Percentiles rank a stretch among this genome's conserved stretches.
phyloP scores from a whole-genome alignment of 169 alveolate species.

The Plasmodium gonderi region DNA sequence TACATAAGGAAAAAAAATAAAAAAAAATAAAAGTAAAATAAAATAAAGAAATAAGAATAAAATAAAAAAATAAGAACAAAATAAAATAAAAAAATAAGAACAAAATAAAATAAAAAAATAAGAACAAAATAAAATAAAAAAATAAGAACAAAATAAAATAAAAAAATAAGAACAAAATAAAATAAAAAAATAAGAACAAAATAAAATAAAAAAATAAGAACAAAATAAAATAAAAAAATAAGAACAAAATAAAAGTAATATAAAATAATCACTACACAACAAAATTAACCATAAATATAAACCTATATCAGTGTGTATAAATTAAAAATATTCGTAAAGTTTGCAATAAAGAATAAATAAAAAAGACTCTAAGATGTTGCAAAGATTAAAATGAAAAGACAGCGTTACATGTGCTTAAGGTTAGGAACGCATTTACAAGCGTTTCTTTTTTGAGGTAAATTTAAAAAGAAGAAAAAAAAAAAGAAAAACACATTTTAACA shows the following conservation, averaged over 20 bases:
- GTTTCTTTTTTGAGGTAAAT: too few species aligned
- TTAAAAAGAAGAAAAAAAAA: too few species aligned
- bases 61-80: not conserved
- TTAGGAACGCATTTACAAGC: not conserved
- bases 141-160: not conserved
- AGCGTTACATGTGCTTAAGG: not conserved
- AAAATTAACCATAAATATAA: not conserved
- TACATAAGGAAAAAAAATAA: not conserved
- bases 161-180: not conserved
- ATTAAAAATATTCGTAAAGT: conserved; percentile 3
- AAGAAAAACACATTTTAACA: too few species aligned
- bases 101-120: not conserved
- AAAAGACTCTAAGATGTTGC: not conserved
- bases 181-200: not conserved
- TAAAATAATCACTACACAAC: too few species aligned
- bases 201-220: not conserved
- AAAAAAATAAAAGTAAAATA: not conserved
- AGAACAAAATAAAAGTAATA: too few species aligned
- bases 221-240: too few species aligned
- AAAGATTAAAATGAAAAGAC: not conserved
- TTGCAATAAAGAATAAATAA: not conserved
- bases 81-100: not conserved
- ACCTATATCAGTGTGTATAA: not conserved
- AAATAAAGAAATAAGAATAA: too few species aligned
- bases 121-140: not conserved